Percentiles rank a stretch among this genome's conserved stretches.
Evolutionary conservation across 2,329 filamentous ascomycete genomes (phyloP).

Genomic region (Clarireedia sp.): DNA sequence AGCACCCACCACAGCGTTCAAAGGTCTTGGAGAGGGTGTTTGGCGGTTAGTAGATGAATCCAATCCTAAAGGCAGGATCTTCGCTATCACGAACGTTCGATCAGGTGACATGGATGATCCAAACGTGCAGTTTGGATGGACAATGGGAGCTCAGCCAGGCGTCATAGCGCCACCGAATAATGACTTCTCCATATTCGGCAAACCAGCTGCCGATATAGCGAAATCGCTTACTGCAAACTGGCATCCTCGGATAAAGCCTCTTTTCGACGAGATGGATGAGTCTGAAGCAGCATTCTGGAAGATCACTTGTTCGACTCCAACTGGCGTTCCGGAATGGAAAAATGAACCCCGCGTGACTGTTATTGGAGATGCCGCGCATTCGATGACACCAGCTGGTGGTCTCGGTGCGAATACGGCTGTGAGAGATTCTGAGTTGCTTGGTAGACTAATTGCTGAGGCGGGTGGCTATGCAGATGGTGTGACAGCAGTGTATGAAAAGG

Average conservation of each 20-base stretch:
- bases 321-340: slow-evolving; percentile 51
- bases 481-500: slow-evolving; percentile 49
- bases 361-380: slow-evolving; percentile 50
- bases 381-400: slow-evolving; percentile 50
- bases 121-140: too few relatives aligned
- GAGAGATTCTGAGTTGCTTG: slow-evolving; percentile 46
- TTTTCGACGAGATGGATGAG: slow-evolving; percentile 51
- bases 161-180: too few relatives aligned
- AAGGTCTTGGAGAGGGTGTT: too few relatives aligned
- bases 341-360: slow-evolving; percentile 51
- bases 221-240: too few relatives aligned
- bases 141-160: too few relatives aligned
- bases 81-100: too few relatives aligned
- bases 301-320: slow-evolving; percentile 54
- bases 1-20: too few relatives aligned
- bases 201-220: too few relatives aligned
- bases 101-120: too few relatives aligned
- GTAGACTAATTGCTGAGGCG: slow-evolving; percentile 42
- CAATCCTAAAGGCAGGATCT: too few relatives aligned
- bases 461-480: slow-evolving; percentile 47
- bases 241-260: slow-evolving; percentile 40
- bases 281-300: slow-evolving; percentile 57
- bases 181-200: too few relatives aligned
- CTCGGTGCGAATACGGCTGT: slow-evolving; percentile 51
- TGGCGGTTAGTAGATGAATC: too few relatives aligned